Evolutionary conservation across 2,329 filamentous ascomycete species (phyloP).

Genomic region (Botrytis aclada): DNA sequence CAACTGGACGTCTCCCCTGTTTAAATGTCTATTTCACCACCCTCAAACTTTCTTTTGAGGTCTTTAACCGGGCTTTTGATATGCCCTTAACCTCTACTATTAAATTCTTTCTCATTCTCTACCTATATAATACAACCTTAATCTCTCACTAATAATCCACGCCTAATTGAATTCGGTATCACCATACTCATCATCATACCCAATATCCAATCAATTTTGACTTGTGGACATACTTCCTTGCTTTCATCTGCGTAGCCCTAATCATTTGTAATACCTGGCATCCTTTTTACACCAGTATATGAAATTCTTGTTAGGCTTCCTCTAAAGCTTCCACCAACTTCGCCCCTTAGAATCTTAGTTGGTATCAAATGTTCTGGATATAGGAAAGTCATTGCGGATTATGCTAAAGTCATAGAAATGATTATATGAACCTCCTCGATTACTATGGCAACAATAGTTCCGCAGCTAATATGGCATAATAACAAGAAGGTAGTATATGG

Average conservation of each 20-base stretch:
- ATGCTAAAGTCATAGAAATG: background rate
- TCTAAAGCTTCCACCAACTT: background rate
- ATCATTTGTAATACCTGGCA: background rate
- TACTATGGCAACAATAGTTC: background rate
- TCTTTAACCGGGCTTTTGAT: background rate
- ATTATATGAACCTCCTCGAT: background rate
- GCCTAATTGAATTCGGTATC: background rate
- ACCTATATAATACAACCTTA: background rate
- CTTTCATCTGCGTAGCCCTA: background rate
- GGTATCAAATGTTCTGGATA: background rate
- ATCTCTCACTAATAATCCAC: background rate
- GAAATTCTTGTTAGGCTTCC: background rate
- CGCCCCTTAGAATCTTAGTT: background rate
- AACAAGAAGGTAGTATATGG: background rate
- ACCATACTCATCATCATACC: background rate
- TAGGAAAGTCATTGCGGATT: background rate
- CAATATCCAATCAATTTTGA: background rate
- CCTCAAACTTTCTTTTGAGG: background rate
- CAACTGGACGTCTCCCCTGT: background rate
- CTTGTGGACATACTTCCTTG: background rate
- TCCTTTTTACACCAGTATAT: background rate
- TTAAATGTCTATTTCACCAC: background rate
- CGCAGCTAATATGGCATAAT: background rate
- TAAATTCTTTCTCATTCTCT: background rate
- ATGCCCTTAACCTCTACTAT: background rate